phyloP scores from a whole-genome alignment of 2,329 filamentous ascomycete genomes.

The Metarhizium guizhouense region DNA sequence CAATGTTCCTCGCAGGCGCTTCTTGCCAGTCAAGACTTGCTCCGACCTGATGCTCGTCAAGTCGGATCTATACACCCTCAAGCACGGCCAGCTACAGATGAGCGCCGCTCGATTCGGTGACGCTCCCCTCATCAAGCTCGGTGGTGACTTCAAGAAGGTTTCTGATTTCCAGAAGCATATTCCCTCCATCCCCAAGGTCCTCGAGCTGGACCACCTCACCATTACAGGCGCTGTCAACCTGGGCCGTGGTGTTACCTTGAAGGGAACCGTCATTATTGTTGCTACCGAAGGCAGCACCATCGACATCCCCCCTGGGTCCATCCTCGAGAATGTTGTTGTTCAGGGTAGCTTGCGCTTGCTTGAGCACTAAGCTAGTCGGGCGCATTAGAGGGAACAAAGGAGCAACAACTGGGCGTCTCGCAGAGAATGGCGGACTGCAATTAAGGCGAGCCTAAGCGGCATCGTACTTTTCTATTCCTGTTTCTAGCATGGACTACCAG shows the following conservation, averaged over 20 bases:
- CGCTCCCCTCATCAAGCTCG: constrained; percentile 96
- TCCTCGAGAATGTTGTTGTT: constrained; percentile 97
- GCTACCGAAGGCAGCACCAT: constrained; percentile 97
- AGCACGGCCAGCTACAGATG: constrained; percentile 97
- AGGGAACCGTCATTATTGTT: constrained; percentile 98
- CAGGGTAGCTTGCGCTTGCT: constrained; percentile 82
- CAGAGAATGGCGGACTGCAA: background rate
- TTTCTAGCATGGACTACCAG: background rate
- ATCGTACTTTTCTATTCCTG: background rate
- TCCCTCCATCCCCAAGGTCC: constrained; percentile 79
- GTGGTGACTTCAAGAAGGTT: constrained; percentile 99
- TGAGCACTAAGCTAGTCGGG: constrained; percentile 43
- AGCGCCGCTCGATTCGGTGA: constrained; percentile 94
- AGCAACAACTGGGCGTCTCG: background rate
- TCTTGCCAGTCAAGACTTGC: constrained; percentile 99
- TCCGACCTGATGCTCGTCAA: constrained; percentile 99
- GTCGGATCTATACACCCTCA: constrained; percentile 96
- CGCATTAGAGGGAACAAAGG: background rate
- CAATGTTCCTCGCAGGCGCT: constrained; percentile 93
- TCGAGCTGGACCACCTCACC: constrained; percentile 89
- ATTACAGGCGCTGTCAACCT: constrained; percentile 97
- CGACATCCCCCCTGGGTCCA: constrained; percentile 90
- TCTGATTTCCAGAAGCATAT: constrained; percentile 91
- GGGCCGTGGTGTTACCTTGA: constrained; percentile 87
- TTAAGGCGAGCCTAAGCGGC: background rate